These are phyloP conservation scores for Cylindrotheca fusiformis DNA, from an alignment of 108 stramenopile species.

Conservation along the genomic window DNA sequence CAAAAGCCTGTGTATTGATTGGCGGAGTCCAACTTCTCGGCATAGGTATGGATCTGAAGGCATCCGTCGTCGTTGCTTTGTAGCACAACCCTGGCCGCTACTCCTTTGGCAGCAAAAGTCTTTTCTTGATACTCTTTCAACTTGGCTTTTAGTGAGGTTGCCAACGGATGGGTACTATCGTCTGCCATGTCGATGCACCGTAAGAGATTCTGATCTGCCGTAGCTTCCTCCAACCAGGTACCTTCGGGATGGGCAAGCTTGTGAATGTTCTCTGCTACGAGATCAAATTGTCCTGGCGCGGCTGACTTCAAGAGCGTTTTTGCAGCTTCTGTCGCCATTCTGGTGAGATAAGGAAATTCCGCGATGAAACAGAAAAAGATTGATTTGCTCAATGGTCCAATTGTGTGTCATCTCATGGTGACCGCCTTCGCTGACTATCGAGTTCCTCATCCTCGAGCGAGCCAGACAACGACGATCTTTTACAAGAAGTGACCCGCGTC, in stretches of 20 bases:
- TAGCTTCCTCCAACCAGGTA: slow-evolving; percentile 2
- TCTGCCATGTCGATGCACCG: slow-evolving; percentile 9
- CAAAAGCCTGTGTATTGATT: slow-evolving; percentile 53
- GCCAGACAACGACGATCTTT: no score
- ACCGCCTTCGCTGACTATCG: background rate
- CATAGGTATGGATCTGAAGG: slow-evolving; percentile 32
- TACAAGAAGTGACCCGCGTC: no score
- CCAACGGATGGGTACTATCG: slow-evolving; percentile 18
- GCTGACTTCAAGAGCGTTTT: slow-evolving; percentile 19
- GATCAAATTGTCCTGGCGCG: slow-evolving; percentile 41
- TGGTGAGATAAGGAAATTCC: no score
- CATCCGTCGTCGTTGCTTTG: background rate
- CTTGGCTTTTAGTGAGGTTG: slow-evolving; percentile 15
- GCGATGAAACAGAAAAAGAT: no score
- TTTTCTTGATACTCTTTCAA: slow-evolving; percentile 26
- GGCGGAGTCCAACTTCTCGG: slow-evolving; percentile 46
- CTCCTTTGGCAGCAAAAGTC: slow-evolving; percentile 17
- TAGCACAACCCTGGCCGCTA: background rate
- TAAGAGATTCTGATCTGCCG: slow-evolving; percentile 12
- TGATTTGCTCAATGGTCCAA: background rate
- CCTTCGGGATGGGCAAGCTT: slow-evolving; percentile 3
- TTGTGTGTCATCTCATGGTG: background rate
- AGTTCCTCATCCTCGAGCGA: no score
- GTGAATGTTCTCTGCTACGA: slow-evolving; percentile 14
- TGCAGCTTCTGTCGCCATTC: slow-evolving; percentile 19